These are phyloP conservation scores for Kuraishia capsulata DNA, from an alignment of 805 yeast species.

Conservation along the genomic window DNA sequence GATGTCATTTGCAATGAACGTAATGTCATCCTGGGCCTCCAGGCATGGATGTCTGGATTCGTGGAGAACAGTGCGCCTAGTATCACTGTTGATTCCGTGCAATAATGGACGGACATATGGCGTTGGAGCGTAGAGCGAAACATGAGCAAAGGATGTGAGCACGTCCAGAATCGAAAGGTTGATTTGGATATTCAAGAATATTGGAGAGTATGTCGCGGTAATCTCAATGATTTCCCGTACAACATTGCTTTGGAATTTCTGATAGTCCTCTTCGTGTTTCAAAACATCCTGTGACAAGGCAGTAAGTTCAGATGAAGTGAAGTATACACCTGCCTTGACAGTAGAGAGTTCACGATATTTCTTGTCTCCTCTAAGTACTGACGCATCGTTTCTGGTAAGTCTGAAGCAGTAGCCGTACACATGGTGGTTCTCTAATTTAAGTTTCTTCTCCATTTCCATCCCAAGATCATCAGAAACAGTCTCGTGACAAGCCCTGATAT, in stretches of 20 bases:
- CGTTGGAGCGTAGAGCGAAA: constrained; percentile 70
- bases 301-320: constrained; percentile 64
- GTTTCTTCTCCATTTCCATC: constrained; percentile 78
- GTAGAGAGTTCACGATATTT: constrained; percentile 77
- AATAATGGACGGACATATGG: constrained; percentile 73
- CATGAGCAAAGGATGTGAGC: constrained; percentile 76
- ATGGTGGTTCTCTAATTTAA: constrained; percentile 82
- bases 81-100: constrained; percentile 37
- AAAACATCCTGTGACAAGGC: constrained; percentile 50
- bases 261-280: constrained; percentile 57
- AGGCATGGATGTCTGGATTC: constrained; percentile 94
- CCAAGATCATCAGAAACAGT: constrained; percentile 65
- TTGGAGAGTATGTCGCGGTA: constrained; percentile 72
- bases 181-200: constrained; percentile 58
- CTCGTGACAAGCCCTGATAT: constrained; percentile 52
- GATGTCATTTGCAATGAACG: constrained; percentile 92
- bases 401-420: constrained; percentile 93
- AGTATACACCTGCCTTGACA: constrained; percentile 90
- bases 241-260: constrained; percentile 64
- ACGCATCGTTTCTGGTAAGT: constrained; percentile 83
- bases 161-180: constrained; percentile 75
- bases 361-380: constrained; percentile 55
- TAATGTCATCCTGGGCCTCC: constrained; percentile 83
- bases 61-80: constrained; percentile 43
- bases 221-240: constrained; percentile 79